Base-by-base conservation (phyloP, 306 rosid species). In the Mucuna pruriens region DNA sequence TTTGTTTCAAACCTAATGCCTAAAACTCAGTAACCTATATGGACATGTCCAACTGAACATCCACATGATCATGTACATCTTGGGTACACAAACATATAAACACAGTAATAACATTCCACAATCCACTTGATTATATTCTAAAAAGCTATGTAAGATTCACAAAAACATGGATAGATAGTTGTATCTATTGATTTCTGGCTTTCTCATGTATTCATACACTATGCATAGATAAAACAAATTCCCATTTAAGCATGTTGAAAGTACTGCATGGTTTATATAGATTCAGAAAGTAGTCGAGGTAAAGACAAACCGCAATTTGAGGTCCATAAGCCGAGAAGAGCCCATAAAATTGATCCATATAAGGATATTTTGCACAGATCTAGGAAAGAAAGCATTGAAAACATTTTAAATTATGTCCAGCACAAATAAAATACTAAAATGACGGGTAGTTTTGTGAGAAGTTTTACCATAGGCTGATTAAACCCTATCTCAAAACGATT, bases 401-500 rank as follows among this genome's bases (percentile, higher is more conserved):
- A 71, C 11, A 62, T 80, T 40, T 40, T 48, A 17, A n/a, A 49
- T 52, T 65, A 9, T 51, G 64, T 38, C 61, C 79, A 83, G 10
- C 71, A 49, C 22, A 61, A 75, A 75, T 39, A 57, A 77, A 51
- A 67, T 17, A 20, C 49, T 54, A 19, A 44, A 44, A 63, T 25
- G n/a, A 20, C n/a, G 23, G 33, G 54, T 25, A 17, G 4, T 20
- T 20, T 74, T 5, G 51, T 29, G 22, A 67, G 55, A 71, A 81
- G 44, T 52, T 72, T 52, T 78, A 91, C 97, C 96, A 83, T 15
- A 9, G 95, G 95, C 76, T 88, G 97, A 82, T 82, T 77, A 45
- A 92, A 88, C 75, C 97, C 95, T 3, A 88, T 90, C 86, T 91
- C 96, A 75, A 88, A 86, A 80, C 77, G 89, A 70, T 82, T 80